Conservation (phyloP, 371 early-diverging fungal genomes). For the Rhizopus sp. region DNA sequence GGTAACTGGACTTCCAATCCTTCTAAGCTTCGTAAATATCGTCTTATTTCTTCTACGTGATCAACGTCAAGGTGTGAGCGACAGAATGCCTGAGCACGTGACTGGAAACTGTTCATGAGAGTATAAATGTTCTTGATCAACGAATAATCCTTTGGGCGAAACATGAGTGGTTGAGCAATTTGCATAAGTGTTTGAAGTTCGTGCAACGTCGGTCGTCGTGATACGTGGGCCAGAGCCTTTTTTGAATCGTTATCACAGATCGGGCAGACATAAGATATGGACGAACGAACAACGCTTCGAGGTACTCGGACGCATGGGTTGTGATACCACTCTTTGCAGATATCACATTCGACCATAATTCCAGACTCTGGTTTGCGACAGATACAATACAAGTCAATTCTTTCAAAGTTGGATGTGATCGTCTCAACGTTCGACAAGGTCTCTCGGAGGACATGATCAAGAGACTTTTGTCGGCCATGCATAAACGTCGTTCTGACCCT, state of each 20-base stretch:
- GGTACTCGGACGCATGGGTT: slow-evolving; percentile 65
- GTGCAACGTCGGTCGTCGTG: slow-evolving; percentile 46
- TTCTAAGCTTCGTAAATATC: slow-evolving; percentile 55
- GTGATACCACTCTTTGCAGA: slow-evolving; percentile 85
- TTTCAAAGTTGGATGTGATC: slow-evolving; percentile 7
- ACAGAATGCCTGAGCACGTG: slow-evolving; percentile 44
- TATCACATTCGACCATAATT: slow-evolving; percentile 79
- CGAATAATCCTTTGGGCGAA: slow-evolving; percentile 59
- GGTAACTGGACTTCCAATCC: slow-evolving; percentile 58
- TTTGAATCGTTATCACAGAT: slow-evolving; percentile 45
- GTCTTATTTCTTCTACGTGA: slow-evolving; percentile 42
- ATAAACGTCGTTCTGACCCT: slow-evolving; percentile 14
- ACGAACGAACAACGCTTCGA: slow-evolving; percentile 57
- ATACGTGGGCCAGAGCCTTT: slow-evolving; percentile 11
- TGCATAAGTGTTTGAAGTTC: slow-evolving; percentile 44
- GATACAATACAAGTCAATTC: slow-evolving; percentile 52
- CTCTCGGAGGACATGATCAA: slow-evolving; percentile 14
- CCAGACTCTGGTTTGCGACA: slow-evolving; percentile 64
- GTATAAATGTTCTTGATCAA: slow-evolving; percentile 53
- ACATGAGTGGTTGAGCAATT: slow-evolving; percentile 48
- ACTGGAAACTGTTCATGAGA: slow-evolving; percentile 31
- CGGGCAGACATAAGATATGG: slow-evolving; percentile 67
- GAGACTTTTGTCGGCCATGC: slow-evolving; percentile 19
- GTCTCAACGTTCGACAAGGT: slow-evolving; percentile 14
- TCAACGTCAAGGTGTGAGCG: slow-evolving; percentile 31